phyloP scores from a whole-genome alignment of 2,329 filamentous ascomycete species.

The Tetracladium maxilliforme region DNA sequence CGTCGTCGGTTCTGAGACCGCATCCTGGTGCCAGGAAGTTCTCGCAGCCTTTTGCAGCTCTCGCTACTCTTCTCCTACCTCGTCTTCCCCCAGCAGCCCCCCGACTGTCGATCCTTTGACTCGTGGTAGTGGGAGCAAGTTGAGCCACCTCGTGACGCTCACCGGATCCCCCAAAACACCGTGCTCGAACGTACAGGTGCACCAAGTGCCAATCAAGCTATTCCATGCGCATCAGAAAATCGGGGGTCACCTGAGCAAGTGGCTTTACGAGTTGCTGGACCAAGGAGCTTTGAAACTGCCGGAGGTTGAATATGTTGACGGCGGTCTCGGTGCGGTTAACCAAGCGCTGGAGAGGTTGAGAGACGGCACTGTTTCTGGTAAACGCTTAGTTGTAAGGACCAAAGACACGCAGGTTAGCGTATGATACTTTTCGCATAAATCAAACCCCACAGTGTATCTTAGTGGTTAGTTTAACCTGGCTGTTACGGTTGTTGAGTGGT shows the following conservation, averaged over 20 bases:
- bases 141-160: conserved; percentile 54
- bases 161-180: conserved; percentile 48
- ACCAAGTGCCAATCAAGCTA: conserved; percentile 60
- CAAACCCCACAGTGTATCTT: too few relatives aligned
- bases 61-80: conserved; percentile 20
- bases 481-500: too few relatives aligned
- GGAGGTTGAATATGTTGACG: conserved; percentile 47
- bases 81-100: too few relatives aligned
- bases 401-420: too few relatives aligned
- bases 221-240: conserved; percentile 55
- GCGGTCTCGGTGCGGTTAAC: conserved; percentile 54
- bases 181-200: conserved; percentile 31
- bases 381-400: conserved; percentile 49
- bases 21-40: conserved; percentile 7
- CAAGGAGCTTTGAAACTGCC: conserved; percentile 38
- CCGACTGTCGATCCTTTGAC: too few relatives aligned
- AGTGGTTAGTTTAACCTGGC: too few relatives aligned
- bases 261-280: conserved; percentile 52
- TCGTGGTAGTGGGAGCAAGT: too few relatives aligned
- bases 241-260: conserved; percentile 45
- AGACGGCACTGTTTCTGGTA: conserved; percentile 50
- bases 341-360: conserved; percentile 50
- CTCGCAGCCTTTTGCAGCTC: conserved; percentile 16
- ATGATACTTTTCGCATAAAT: too few relatives aligned
- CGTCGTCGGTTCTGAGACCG: background rate